Percentiles rank a stretch among this genome's conserved stretches.
These are phyloP conservation scores for Rhinocladiella similis DNA, from an alignment of 2,329 filamentous ascomycete genomes.

Conservation along the genomic window DNA sequence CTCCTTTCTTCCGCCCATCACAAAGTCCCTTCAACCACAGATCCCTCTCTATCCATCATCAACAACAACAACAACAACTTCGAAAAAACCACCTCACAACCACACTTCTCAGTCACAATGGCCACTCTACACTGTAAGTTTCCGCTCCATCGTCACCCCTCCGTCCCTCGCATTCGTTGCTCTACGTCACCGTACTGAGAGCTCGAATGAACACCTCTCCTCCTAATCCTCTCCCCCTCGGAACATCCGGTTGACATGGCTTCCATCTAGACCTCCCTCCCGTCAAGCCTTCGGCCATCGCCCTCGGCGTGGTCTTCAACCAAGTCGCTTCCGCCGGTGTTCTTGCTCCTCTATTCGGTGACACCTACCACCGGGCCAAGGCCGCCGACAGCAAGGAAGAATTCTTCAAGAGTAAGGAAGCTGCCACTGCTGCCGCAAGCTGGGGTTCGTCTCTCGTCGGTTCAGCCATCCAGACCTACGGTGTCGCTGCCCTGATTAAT, in stretches of 20 bases:
- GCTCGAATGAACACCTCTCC: slow-evolving; percentile 7
- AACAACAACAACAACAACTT: not conserved
- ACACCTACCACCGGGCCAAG: slow-evolving; percentile 92
- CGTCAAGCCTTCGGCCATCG: slow-evolving; percentile 97
- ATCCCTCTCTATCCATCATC: not conserved
- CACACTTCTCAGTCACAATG: slow-evolving; percentile 46
- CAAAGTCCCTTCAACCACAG: not conserved
- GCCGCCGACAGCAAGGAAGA: slow-evolving; percentile 92
- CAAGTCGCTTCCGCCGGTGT: slow-evolving; percentile 87
- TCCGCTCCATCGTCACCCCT: not conserved
- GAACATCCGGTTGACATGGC: slow-evolving; percentile 14
- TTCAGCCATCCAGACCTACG: slow-evolving; percentile 85
- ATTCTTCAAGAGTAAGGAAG: slow-evolving; percentile 91
- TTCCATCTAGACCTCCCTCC: slow-evolving; percentile 62
- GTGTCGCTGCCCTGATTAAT: slow-evolving; percentile 87
- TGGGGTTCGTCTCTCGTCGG: slow-evolving; percentile 90
- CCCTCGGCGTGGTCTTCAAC: slow-evolving; percentile 93
- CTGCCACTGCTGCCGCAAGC: slow-evolving; percentile 79
- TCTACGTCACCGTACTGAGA: slow-evolving; percentile 17
- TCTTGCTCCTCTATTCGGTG: slow-evolving; percentile 85
- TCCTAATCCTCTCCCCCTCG: no score
- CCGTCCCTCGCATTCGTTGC: not conserved
- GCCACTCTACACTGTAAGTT: slow-evolving; percentile 60
- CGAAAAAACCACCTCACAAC: not conserved
- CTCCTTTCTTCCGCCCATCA: slow-evolving; percentile 9